Conservation (phyloP, 108 stramenopile genomes). For the Nitzschia sp. region DNA sequence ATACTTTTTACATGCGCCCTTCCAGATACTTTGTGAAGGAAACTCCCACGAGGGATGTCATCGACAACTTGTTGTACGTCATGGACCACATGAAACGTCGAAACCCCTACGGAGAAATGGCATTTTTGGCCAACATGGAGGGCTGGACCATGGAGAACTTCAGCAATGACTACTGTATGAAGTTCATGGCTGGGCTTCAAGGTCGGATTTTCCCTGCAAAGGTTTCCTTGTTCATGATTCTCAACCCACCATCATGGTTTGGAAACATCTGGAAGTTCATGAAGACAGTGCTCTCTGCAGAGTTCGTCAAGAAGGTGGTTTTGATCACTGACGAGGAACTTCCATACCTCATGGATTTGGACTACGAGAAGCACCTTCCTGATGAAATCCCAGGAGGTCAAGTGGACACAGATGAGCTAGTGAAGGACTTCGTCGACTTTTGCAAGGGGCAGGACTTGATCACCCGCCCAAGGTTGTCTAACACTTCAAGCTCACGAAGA, state of each 20-base stretch:
- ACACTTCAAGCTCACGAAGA: no score
- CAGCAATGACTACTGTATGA: slow-evolving; percentile 33
- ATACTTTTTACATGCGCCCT: slow-evolving; percentile 56
- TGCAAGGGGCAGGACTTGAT: no score
- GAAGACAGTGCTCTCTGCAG: slow-evolving; percentile 41
- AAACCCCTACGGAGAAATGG: slow-evolving; percentile 32
- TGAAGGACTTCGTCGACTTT: slow-evolving; percentile 37
- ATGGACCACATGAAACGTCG: slow-evolving; percentile 37
- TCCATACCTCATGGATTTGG: slow-evolving; percentile 19
- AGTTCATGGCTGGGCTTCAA: slow-evolving; percentile 52
- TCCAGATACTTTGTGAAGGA: slow-evolving; percentile 42
- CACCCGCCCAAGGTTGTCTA: no score
- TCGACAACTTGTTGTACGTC: slow-evolving; percentile 45
- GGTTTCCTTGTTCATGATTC: slow-evolving; percentile 48
- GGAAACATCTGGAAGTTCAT: slow-evolving; percentile 46
- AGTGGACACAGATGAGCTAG: slow-evolving; percentile 25
- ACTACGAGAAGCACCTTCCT: slow-evolving; percentile 40
- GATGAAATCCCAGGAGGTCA: slow-evolving; percentile 42
- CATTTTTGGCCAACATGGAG: slow-evolving; percentile 56
- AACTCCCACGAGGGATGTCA: slow-evolving; percentile 39
- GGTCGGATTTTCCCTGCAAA: slow-evolving; percentile 40
- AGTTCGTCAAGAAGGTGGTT: slow-evolving; percentile 43
- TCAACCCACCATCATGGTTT: slow-evolving; percentile 62
- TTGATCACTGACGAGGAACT: slow-evolving; percentile 37
- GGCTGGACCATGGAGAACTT: slow-evolving; percentile 53